Percentiles rank a stretch among this genome's conserved stretches.
phyloP scores from a whole-genome alignment of 139 green algal species.

The Chlorella sp. region DNA sequence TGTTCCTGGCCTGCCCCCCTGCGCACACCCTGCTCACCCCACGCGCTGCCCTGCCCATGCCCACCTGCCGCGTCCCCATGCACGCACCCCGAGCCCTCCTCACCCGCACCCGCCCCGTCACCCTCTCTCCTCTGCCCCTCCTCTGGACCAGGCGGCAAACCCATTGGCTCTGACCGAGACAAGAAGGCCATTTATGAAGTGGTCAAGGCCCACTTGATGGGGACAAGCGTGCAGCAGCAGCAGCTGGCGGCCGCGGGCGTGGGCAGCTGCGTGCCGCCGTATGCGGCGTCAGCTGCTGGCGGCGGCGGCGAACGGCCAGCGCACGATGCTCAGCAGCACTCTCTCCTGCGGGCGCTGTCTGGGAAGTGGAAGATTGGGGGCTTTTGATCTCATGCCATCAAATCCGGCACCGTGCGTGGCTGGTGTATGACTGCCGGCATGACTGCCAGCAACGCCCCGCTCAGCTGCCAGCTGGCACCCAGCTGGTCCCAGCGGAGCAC shows the following conservation, averaged over 20 bases:
- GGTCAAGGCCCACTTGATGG: constrained; percentile 40
- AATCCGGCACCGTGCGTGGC: neutral
- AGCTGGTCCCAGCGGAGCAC: neutral
- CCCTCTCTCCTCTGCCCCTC: neutral
- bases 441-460: neutral
- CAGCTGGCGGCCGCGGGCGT: neutral
- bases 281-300: neutral
- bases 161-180: constrained; percentile 33
- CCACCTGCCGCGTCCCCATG: neutral
- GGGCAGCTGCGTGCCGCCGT: neutral
- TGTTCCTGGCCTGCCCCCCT: too few relatives aligned
- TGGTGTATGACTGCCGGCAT: neutral
- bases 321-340: constrained; percentile 18
- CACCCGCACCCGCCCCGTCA: neutral
- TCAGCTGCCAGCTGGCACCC: neutral
- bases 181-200: constrained; percentile 41
- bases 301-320: neutral
- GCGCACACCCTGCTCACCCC: too few relatives aligned
- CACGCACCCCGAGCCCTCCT: neutral
- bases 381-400: too few relatives aligned
- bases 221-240: constrained; percentile 32
- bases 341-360: constrained; percentile 17
- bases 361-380: constrained; percentile 37
- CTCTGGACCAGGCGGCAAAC: constrained; percentile 28
- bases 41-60: too few relatives aligned